Evolutionary conservation across 495 filamentous ascomycete genomes (phyloP).

Genomic region (Aspergillus asperescens): DNA sequence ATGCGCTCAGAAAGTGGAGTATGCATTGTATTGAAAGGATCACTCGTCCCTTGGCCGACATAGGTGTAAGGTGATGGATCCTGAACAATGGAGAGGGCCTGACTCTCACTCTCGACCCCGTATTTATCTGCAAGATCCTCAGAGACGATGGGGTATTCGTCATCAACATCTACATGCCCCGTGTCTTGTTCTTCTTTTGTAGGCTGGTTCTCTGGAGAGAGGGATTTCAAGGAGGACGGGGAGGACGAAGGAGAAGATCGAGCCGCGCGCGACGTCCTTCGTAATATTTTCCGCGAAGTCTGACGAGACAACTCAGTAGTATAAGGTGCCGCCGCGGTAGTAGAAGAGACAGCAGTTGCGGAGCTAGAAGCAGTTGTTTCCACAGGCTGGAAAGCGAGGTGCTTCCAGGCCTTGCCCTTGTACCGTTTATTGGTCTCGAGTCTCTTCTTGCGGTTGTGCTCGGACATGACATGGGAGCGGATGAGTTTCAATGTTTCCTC

Average conservation of each 20-base stretch:
- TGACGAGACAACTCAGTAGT: background rate
- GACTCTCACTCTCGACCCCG: slow-evolving; percentile 8
- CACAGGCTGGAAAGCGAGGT: slow-evolving; percentile 37
- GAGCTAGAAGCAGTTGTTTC: slow-evolving; percentile 25
- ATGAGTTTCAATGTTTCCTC: slow-evolving; percentile 47
- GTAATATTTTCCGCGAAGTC: background rate
- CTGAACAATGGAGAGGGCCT: slow-evolving; percentile 14
- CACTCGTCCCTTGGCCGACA: slow-evolving; percentile 33
- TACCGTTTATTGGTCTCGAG: slow-evolving; percentile 41
- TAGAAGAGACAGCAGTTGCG: slow-evolving; percentile 15
- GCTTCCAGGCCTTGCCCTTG: slow-evolving; percentile 42
- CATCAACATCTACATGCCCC: background rate
- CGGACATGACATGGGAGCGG: slow-evolving; percentile 48
- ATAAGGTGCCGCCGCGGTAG: slow-evolving; percentile 3
- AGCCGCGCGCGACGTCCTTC: background rate
- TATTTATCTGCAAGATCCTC: slow-evolving; percentile 11
- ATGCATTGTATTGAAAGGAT: slow-evolving; percentile 41
- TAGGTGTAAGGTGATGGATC: slow-evolving; percentile 22
- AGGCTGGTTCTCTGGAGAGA: slow-evolving; percentile 14
- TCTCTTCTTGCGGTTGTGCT: slow-evolving; percentile 47
- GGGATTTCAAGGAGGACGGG: slow-evolving; percentile 4
- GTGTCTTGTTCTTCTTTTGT: slow-evolving; percentile 7
- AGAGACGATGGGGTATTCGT: slow-evolving; percentile 13
- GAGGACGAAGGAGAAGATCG: background rate
- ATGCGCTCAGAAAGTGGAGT: slow-evolving; percentile 41